phyloP scores from a whole-genome alignment of 2,329 filamentous ascomycete genomes.

The Aspergillus pseudotamarii region DNA sequence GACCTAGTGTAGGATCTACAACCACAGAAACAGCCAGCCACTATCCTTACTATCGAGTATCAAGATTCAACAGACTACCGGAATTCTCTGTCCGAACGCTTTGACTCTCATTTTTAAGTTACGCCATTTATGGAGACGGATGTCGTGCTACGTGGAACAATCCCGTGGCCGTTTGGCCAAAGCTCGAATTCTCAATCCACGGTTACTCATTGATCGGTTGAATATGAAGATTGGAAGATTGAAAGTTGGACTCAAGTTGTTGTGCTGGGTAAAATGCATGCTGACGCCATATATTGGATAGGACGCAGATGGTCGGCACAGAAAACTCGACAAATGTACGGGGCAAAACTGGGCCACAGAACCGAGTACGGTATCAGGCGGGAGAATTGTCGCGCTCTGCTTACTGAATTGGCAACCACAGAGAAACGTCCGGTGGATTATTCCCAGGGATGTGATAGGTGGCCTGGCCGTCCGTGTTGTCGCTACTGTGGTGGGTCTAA shows the following conservation, averaged over 20 bases:
- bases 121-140: conserved; percentile 3
- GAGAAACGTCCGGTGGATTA: conserved; percentile 5
- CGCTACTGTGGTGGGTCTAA: neutral
- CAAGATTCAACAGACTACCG: neutral
- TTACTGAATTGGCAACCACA: neutral
- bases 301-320: neutral
- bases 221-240: neutral
- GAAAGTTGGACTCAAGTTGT: neutral
- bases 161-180: neutral
- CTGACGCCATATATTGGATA: neutral
- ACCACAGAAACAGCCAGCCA: neutral
- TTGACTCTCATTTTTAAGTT: conserved; percentile 4
- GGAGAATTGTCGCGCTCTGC: neutral
- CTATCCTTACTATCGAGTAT: neutral
- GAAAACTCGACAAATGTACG: neutral
- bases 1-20: neutral
- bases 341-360: neutral
- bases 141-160: neutral
- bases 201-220: neutral
- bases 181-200: neutral
- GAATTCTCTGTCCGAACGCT: neutral
- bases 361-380: neutral
- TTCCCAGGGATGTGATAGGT: conserved; percentile 3
- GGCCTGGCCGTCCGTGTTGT: neutral
- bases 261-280: neutral